Conservation (phyloP, 352 stramenopile species). For the Elongisporangium undulatum region DNA sequence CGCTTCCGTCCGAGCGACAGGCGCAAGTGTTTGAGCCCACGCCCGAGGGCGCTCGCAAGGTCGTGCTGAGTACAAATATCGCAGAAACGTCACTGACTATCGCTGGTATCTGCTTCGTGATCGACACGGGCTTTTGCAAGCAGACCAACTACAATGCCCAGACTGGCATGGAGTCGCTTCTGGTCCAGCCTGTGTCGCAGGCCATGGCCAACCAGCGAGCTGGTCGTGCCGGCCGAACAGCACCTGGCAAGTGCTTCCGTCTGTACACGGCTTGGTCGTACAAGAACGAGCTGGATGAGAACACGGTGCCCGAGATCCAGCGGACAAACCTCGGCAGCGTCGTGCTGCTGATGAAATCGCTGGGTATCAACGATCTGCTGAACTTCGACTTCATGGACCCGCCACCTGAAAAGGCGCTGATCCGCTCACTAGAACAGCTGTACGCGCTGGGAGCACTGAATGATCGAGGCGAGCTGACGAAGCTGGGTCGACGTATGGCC, state of each 20-base stretch:
- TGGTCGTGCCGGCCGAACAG: slow-evolving; percentile 94
- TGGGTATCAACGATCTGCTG: slow-evolving; percentile 99
- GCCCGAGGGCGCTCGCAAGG: slow-evolving; percentile 94
- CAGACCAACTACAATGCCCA: slow-evolving; percentile 99
- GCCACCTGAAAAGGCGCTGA: slow-evolving; percentile 97
- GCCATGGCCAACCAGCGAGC: slow-evolving; percentile 96
- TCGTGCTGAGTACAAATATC: slow-evolving; percentile 99
- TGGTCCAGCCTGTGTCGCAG: slow-evolving; percentile 97
- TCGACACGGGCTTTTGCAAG: slow-evolving; percentile 99
- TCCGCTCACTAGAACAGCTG: slow-evolving; percentile 97
- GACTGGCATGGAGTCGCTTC: slow-evolving; percentile 98
- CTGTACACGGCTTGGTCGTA: slow-evolving; percentile 99
- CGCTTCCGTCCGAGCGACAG: slow-evolving; percentile 97
- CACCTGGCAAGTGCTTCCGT: slow-evolving; percentile 98
- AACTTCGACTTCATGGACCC: slow-evolving; percentile 99
- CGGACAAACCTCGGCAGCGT: slow-evolving; percentile 97
- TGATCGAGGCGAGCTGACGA: slow-evolving; percentile 97
- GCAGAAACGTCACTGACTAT: slow-evolving; percentile 99
- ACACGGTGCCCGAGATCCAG: slow-evolving; percentile 97
- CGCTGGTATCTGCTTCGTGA: slow-evolving; percentile 98
- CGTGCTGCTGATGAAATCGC: slow-evolving; percentile 98
- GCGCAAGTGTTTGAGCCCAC: slow-evolving; percentile 99
- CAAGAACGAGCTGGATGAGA: slow-evolving; percentile 98
- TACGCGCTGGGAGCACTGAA: slow-evolving; percentile 99
- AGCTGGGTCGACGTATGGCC: slow-evolving; percentile 93